Base-by-base conservation (phyloP, 2,329 filamentous ascomycete genomes). In the Ramichloridium luteum region DNA sequence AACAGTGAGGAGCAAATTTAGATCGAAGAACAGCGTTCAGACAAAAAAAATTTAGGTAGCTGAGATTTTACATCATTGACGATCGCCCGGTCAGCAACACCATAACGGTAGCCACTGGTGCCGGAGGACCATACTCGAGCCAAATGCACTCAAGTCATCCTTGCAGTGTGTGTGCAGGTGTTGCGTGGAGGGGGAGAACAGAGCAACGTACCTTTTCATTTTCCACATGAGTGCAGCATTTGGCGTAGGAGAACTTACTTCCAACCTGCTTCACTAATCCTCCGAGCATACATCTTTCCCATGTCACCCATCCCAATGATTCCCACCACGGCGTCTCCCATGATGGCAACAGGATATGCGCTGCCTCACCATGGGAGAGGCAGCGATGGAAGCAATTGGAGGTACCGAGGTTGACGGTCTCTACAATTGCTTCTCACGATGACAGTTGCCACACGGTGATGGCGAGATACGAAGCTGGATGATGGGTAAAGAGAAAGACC, bases 61-160 rank as follows among this genome's bases (percentile, higher is more conserved):
- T 83, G 79, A 90, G 81, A 77, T 68, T 75, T 93, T 80, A 92
- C 88, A 94, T 94, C 88, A 94, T 74, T 72, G 88, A 93, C 78
- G 73, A 71, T 67, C 65, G 64, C 64, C 46, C 35, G 43, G 45
- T 46, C 51, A 48, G 41, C 45, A 30, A 38, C 41, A 68, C 79
- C 83, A 88, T 72, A 79, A 93, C 76, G 80, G 78, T 67, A 34
- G 64, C 61, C 67, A 67, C 65, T 47, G 65, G 61, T 60, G 51
- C 60, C 64, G 62, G 64, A 68, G 65, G 61, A 67, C 75, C 74
- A 85, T 93, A 71, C 88, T 96, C 88, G 84, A 96, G 88, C 88
- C 88, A 96, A 96, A 96, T 96, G 88, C 88, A 86, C 88, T 96
- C 88, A 88, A 84, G 88, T 96, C 88, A 96, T 96, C 88, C 92